Base-by-base conservation (phyloP, 2,329 filamentous ascomycete species). In the Claviceps pazoutovae region DNA sequence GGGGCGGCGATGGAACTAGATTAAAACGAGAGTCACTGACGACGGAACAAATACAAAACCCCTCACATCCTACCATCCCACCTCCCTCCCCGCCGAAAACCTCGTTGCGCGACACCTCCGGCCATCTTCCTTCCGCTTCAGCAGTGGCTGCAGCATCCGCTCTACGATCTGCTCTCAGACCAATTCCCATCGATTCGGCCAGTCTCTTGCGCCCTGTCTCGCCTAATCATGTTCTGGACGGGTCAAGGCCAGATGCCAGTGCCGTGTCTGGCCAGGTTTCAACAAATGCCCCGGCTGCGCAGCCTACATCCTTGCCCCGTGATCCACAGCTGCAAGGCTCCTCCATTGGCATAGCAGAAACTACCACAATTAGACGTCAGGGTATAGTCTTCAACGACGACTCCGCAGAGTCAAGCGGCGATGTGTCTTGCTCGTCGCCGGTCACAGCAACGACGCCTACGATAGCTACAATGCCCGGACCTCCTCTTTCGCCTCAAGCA, bases 191-290 rank as follows among this genome's bases (percentile, higher is more conserved):
- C 23, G 57, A 58, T 50, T 55, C 61, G 50, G 66, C 70, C 57
- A 61, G 64, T 56, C 78, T 76, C 46, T 78, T 83, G 60, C 79
- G 83, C 56, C 71, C 82, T 52, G 80, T 86, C 56, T 86, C 83
- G 55, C 82, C 83, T 57, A 84, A 88, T 44, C 68, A 41, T 49
- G 30, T 67, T 43, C 56, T 63, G 55, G 73, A 75, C 44, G 53
- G 58, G 60, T 61, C 57, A 58, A 61, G 57, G 55, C 56, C 56
- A 38, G 58, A 54, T 45, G 50, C 59, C 48, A 60, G 56, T 51
- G 54, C 61, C 36, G 46, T 55, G 36, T 53, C 58, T 37, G 49
- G 51, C 36, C 60, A 64, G 23, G 47, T 50, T 23, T 54, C 50
- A 37, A n/a, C 39, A 21, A 49, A 44, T n/a, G 6, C 17, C 26